Evolutionary conservation across 495 filamentous ascomycete species (phyloP).

Genomic region (Neurospora cerealis): DNA sequence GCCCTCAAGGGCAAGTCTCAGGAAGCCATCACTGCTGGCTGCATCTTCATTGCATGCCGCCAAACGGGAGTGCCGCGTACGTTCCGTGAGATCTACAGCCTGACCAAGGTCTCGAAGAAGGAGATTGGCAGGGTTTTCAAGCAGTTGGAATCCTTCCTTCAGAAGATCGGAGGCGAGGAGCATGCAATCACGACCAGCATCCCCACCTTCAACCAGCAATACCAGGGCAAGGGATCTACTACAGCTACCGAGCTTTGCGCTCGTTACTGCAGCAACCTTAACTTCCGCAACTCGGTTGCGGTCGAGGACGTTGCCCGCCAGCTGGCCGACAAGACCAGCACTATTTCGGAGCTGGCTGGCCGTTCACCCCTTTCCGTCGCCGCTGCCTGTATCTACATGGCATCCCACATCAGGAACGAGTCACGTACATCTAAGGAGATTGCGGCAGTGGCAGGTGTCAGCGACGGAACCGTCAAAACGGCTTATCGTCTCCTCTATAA

Average conservation of each 20-base stretch:
- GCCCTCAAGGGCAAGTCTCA: conserved; percentile 91
- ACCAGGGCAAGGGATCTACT: conserved; percentile 67
- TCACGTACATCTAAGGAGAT: conserved; percentile 79
- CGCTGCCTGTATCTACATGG: conserved; percentile 93
- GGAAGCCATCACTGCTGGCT: conserved; percentile 87
- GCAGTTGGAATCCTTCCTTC: conserved; percentile 75
- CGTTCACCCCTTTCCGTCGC: conserved; percentile 91
- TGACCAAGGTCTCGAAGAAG: conserved; percentile 93
- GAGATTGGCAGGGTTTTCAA: conserved; percentile 97
- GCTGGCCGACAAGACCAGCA: conserved; percentile 63
- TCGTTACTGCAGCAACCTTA: conserved; percentile 78
- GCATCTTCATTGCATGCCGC: conserved; percentile 94
- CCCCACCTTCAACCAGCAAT: conserved; percentile 38
- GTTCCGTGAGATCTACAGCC: conserved; percentile 81
- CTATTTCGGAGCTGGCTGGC: conserved; percentile 70
- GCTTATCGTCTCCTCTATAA: conserved; percentile 82
- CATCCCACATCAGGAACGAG: conserved; percentile 70
- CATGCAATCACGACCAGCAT: conserved; percentile 21
- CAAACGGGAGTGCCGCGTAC: conserved; percentile 78
- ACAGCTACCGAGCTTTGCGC: conserved; percentile 76
- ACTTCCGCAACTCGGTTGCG: conserved; percentile 48
- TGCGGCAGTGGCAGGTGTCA: conserved; percentile 68
- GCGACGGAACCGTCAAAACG: conserved; percentile 90
- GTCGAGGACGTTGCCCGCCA: conserved; percentile 63
- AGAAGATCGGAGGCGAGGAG: conserved; percentile 35